Percentiles rank a stretch among this genome's conserved stretches.
Conservation (phyloP, 257 asterid species). For the Avicennia marina region DNA sequence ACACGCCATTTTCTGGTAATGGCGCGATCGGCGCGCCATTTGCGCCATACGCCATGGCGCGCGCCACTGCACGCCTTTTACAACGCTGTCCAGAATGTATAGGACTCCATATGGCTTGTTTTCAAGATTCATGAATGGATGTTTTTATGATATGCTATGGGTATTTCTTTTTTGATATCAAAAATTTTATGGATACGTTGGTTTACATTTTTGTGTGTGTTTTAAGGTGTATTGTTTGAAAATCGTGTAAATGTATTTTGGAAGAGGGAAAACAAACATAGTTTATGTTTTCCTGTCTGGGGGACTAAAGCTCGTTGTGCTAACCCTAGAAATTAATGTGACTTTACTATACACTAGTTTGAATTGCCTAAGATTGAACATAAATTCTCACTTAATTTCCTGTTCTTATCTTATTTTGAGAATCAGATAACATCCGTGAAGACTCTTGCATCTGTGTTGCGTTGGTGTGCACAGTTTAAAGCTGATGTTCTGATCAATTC, state of each 20-base stretch:
- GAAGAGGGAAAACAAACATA: background rate
- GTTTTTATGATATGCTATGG: background rate
- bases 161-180: too few species aligned
- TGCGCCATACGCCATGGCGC: too few species aligned
- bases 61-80: too few species aligned
- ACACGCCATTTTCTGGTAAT: too few species aligned
- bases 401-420: constrained; percentile 7
- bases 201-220: too few species aligned
- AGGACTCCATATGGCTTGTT: too few species aligned
- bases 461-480: constrained; percentile 56
- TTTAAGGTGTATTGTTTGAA: too few species aligned
- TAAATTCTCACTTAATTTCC: constrained; percentile 4
- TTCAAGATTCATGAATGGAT: background rate
- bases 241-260: background rate
- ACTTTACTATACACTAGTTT: background rate
- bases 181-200: too few species aligned
- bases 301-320: background rate
- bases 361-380: background rate
- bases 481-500: constrained; percentile 33
- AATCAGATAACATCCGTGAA: constrained; percentile 57
- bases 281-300: background rate
- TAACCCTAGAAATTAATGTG: constrained; percentile 4
- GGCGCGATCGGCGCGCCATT: too few species aligned
- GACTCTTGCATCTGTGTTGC: constrained; percentile 57
- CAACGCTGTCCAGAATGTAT: too few species aligned